A percentile compares a stretch with the other conserved stretches of the same genome.
Evolutionary conservation across 1,139 yeast species (phyloP).

Genomic region (Hanseniaspora sp.): DNA sequence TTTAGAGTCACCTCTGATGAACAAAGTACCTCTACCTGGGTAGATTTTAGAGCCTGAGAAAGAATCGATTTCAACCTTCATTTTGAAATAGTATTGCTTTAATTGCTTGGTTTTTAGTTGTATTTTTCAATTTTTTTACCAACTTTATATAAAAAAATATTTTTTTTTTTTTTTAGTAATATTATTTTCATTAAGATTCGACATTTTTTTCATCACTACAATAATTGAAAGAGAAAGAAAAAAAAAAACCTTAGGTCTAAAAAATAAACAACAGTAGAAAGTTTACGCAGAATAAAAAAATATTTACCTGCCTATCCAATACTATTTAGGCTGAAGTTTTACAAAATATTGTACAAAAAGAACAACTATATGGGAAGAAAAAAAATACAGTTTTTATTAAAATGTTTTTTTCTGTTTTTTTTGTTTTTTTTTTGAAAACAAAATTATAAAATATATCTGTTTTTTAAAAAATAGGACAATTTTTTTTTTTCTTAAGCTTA

Average conservation of each 20-base stretch:
- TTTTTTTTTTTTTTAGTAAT: background rate
- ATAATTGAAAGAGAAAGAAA: too few species aligned
- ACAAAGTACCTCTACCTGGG: slow-evolving; percentile 99
- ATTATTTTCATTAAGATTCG: background rate
- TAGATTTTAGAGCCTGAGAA: slow-evolving; percentile 98
- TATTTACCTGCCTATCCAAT: too few species aligned
- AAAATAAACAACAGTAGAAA: too few species aligned
- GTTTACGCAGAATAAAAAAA: too few species aligned
- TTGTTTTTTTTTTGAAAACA: too few species aligned
- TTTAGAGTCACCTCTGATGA: slow-evolving; percentile 99
- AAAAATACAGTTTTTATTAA: too few species aligned
- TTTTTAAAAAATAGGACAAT: background rate
- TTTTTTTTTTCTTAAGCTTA: background rate
- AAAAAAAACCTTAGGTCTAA: background rate
- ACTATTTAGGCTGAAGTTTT: too few species aligned
- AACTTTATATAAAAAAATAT: background rate
- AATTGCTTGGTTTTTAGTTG: slow-evolving; percentile 13
- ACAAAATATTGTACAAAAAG: too few species aligned
- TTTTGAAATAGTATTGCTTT: slow-evolving; percentile 32
- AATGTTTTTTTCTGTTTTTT: too few species aligned
- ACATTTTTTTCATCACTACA: background rate
- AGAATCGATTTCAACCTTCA: slow-evolving; percentile 99
- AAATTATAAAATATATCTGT: too few species aligned
- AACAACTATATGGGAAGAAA: too few species aligned
- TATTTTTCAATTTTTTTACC: background rate